These are phyloP conservation scores for Coniochaeta sp. DNA, from an alignment of 2,329 filamentous ascomycete genomes.

Conservation along the genomic window DNA sequence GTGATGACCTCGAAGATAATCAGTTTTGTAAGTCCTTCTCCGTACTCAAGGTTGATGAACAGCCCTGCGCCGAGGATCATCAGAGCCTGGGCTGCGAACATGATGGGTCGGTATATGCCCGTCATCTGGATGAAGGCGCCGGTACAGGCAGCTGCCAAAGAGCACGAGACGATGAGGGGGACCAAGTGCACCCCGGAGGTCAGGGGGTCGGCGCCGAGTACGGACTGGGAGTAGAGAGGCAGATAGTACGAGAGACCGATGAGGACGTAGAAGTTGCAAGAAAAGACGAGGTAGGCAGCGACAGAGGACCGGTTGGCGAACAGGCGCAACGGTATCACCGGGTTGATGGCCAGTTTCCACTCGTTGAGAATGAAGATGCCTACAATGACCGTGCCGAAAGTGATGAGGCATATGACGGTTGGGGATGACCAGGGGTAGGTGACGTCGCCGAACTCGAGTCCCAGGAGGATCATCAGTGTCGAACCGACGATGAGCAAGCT, in stretches of 20 bases:
- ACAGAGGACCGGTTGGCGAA: constrained; percentile 62
- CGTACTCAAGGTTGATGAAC: constrained; percentile 50
- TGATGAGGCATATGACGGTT: constrained; percentile 67
- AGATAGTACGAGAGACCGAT: constrained; percentile 75
- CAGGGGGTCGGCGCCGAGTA: constrained; percentile 61
- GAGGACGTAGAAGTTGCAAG: constrained; percentile 70
- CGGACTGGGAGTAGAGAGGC: constrained; percentile 78
- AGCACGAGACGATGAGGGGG: constrained; percentile 61
- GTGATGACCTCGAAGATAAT: constrained; percentile 56
- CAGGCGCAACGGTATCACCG: constrained; percentile 68
- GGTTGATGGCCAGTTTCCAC: constrained; percentile 65
- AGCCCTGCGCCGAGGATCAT: constrained; percentile 60
- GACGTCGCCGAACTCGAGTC: constrained; percentile 77
- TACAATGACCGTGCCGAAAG: constrained; percentile 62
- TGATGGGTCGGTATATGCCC: constrained; percentile 56
- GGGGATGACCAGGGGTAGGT: constrained; percentile 68
- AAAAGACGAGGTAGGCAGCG: constrained; percentile 58
- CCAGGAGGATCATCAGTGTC: constrained; percentile 79
- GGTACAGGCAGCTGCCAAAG: constrained; percentile 50
- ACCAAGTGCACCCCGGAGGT: constrained; percentile 69
- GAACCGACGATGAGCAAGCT: constrained; percentile 61
- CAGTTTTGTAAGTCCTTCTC: constrained; percentile 47
- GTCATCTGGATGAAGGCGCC: constrained; percentile 56
- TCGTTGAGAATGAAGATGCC: constrained; percentile 67
- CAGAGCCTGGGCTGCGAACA: constrained; percentile 50